Percentiles rank a stretch among this genome's conserved stretches.
Conservation (phyloP, 768 basidiomycete genomes). For the Tephrocybe sp. region DNA sequence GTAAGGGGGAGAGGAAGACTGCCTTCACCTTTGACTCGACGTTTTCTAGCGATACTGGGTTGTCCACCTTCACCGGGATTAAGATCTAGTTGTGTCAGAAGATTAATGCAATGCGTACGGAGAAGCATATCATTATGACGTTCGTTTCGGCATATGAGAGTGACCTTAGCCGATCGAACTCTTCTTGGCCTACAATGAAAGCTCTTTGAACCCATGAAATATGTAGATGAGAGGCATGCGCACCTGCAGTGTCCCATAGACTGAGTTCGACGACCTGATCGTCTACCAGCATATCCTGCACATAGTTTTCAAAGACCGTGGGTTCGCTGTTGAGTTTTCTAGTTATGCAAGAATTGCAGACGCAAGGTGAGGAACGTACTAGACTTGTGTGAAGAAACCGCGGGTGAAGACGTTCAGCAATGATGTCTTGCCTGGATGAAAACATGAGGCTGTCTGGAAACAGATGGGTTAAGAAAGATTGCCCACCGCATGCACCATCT, state of each 20-base stretch:
- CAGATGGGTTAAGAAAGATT: slow-evolving; percentile 6
- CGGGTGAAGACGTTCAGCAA: slow-evolving; percentile 85
- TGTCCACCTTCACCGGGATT: slow-evolving; percentile 66
- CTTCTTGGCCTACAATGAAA: slow-evolving; percentile 75
- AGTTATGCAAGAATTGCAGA: slow-evolving; percentile 5
- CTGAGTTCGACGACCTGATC: slow-evolving; percentile 88
- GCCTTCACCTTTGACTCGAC: slow-evolving; percentile 81
- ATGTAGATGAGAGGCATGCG: slow-evolving; percentile 17
- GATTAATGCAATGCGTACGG: slow-evolving; percentile 46
- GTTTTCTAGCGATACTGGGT: slow-evolving; percentile 93
- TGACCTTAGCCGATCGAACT: slow-evolving; percentile 91
- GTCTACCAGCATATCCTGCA: slow-evolving; percentile 85
- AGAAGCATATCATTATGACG: slow-evolving; percentile 95
- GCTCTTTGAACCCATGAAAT: slow-evolving; percentile 23
- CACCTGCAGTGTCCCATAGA: slow-evolving; percentile 98
- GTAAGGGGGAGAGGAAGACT: background rate
- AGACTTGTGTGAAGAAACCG: slow-evolving; percentile 93
- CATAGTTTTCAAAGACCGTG: slow-evolving; percentile 97
- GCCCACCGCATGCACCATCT: slow-evolving; percentile 90
- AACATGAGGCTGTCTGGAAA: slow-evolving; percentile 7
- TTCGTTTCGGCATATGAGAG: slow-evolving; percentile 97
- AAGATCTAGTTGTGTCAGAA: slow-evolving; percentile 13
- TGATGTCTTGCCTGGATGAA: slow-evolving; percentile 69
- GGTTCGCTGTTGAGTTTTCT: slow-evolving; percentile 59
- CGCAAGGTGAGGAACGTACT: slow-evolving; percentile 50